phyloP scores from a whole-genome alignment of 352 stramenopile genomes.

The Phytopythium delawarense region DNA sequence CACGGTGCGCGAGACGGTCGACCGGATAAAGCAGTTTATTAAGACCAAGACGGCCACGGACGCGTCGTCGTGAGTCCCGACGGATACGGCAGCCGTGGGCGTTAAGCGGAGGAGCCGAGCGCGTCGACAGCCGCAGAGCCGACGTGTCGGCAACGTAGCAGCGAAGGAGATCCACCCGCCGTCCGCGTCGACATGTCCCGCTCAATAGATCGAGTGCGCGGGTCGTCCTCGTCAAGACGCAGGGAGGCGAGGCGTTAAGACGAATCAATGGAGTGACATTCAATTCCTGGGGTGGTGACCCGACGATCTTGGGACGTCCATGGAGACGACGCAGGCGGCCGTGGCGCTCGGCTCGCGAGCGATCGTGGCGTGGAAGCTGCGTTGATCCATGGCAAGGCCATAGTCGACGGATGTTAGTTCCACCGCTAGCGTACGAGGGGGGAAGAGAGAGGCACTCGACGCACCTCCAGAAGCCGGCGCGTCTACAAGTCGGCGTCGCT shows the following conservation, averaged over 20 bases:
- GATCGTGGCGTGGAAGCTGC: no score
- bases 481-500: conserved; percentile 79
- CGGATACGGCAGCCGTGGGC: no score
- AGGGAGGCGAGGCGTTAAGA: not conserved
- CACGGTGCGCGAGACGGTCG: conserved; percentile 76
- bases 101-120: not conserved
- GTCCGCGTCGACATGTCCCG: not conserved
- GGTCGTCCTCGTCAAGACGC: not conserved
- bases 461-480: not conserved
- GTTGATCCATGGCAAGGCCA: no score
- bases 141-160: not conserved
- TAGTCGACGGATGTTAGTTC: no score
- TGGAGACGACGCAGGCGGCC: no score
- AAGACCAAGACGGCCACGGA: conserved; percentile 45
- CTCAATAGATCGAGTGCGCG: not conserved
- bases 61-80: conserved; percentile 7
- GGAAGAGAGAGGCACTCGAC: not conserved
- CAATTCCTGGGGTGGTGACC: not conserved
- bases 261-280: not conserved
- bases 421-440: no score
- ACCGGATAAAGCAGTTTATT: conserved; percentile 89
- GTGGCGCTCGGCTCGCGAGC: no score
- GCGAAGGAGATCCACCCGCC: no score
- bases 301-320: no score
- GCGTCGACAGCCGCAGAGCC: not conserved